Base-by-base conservation (phyloP, 1,284 basidiomycete genomes). In the Bjerkandera adusta region DNA sequence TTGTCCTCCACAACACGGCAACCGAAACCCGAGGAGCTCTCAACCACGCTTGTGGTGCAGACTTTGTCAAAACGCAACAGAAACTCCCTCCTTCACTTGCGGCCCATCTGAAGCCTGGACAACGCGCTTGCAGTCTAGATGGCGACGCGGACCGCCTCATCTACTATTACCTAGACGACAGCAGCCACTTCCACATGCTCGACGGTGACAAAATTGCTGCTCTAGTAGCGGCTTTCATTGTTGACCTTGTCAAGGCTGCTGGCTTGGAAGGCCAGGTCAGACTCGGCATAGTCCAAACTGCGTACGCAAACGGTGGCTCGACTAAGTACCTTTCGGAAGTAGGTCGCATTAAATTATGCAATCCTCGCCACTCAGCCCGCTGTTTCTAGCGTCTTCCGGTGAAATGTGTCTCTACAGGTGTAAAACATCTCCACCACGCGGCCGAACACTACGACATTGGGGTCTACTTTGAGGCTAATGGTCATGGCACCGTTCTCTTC, bases 381-480 rank as follows among this genome's bases (percentile, higher is more conserved):
- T 42, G 35, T 30, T 16, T 45, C 15, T 58, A 93, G 89, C 83
- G 89, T 43, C 77, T 98, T 18, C 95, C 97, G 26, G 92, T 99
- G 16, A 89, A 87, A 57, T 99, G 97, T 67, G 95, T 97, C 2
- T 77, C 94, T 5, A 99, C 97, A 6, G 97, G 97, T 32, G 97
- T 99, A 52, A 99, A 99, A 69, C 89, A 99, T 65, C 81, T 99
- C 40, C 97, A 99, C 64, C 96, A 98, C 65, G 97, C 95, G 5
- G 97, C 97, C 5, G 92, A 96, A 60, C 81, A 85, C 55, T 99
- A 88, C 68, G 85, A 94, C 62, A 81, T 99, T 54, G 97, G 97
- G 22, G 92, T 99, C 37, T 99, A 99, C 72, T 99, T 99, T 62
- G 97, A 99, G 68, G 97, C 97, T 43, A 99, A 99, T 64, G 97